Evolutionary conservation across 2,329 filamentous ascomycete genomes (phyloP), one percentile per base, ranked within the genome.

Genomic region (Aspergillus sp.): DNA sequence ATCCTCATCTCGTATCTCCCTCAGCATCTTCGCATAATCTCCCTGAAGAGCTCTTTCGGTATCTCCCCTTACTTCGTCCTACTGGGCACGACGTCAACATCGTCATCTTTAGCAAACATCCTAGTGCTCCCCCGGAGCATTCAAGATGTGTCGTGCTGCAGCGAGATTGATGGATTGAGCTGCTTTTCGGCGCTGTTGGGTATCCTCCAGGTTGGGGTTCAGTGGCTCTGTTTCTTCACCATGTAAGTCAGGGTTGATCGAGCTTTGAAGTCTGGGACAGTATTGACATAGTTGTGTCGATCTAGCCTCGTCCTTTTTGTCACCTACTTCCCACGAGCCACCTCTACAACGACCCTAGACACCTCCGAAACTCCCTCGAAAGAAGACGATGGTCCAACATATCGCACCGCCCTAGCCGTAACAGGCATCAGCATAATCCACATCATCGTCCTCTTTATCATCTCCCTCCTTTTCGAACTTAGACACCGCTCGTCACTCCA

Each of bases 41-140:
- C 80, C 37, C 82, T 90, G 47, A 82, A 84, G 52, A 93, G 88
- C 12, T 94, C 91, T 19, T 91, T 95, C 67, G 93, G 93, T 53
- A 90, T 98, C 53, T 96, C 90, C 25, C 91, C 93, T 7, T 93
- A 91, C 69, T 98, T 95, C 64, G 84, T 98, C 54, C 80, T 97
- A 2, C 82, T 98, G n/a, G 93, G 93, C 51, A 88, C 87, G 22
- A 91, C 91, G 1, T 94, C 89, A 6, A 87, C 87, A 59, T 95
- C 87, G 45, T 88, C 86, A 43, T 86, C 88, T 22, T 89, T 98
- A 60, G 88, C 88, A 54, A 97, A 97, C 64, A 96, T 98, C 63
- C 74, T 97, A 46, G 85, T 88, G 0, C 80, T 95, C 12, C 87
- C 88, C n/a, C 81, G 83, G 49, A 95, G 88, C 48, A 81, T 88